Evolutionary conservation across 257 asterid genomes (phyloP), one percentile per base, ranked within the genome.

Genomic region (Primulina tabacum): DNA sequence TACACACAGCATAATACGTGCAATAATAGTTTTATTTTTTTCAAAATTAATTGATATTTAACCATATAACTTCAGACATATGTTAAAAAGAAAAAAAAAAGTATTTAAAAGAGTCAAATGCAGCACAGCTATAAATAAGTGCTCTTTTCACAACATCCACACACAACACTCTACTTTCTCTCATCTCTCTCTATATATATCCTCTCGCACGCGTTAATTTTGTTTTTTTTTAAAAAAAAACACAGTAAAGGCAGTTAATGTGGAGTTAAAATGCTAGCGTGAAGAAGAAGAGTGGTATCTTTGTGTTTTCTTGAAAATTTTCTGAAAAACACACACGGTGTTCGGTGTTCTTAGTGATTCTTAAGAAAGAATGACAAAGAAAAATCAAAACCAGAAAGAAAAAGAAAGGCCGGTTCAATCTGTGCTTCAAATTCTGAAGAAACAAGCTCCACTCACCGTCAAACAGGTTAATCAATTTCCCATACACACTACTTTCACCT

Each of bases 361-460:
- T 69, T 20, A 52, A 79, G 29, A 30, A 93, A 79, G 29, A 30
- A 93, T 92, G 97, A 92, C 88, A 6, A 86, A 78, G 80, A 88
- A 87, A 78, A 90, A 88, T 64, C 89, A 89, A 74, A 72, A 56
- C 61, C 83, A 82, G 80, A 92, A 80, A 64, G 89, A 88, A 17
- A 82, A 76, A 80, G 81, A 75, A 30, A 88, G 75, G 71, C 37
- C 37, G 8, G 88, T 82, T 75, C 82, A 86, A 56, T 78, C 96
- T 28, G 99, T 94, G 14, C 80, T 94, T 59, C 80, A 83, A 12
- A 81, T 91, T 64, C 79, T 94, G 73, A 86, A 81, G 73, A 91
- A 91, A 79, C 96, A 86, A 78, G 70, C 90, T 62, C 97, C 92
- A 7, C 92, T 90, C 62, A 71, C 96, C 43, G 77, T 89, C 65